These are phyloP conservation scores for Ophiostoma himal-ulmi DNA, from an alignment of 2,329 filamentous ascomycete genomes.

Conservation along the genomic window DNA sequence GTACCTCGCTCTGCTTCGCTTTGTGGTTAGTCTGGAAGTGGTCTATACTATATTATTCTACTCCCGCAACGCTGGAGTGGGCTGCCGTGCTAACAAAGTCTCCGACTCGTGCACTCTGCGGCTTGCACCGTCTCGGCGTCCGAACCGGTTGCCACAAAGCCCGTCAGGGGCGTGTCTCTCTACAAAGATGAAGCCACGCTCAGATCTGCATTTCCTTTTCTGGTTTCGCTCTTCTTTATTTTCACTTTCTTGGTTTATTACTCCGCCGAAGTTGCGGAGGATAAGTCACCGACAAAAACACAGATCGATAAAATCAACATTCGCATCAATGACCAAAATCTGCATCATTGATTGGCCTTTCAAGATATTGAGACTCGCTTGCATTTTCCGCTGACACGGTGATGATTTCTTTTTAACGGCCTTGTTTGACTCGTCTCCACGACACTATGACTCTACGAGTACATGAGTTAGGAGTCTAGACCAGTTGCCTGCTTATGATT, in stretches of 20 bases:
- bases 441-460: not conserved
- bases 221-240: not conserved
- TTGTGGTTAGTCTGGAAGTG: not conserved
- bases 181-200: not conserved
- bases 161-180: not conserved
- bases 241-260: not conserved
- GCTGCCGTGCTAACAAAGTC: not conserved
- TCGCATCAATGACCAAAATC: not conserved
- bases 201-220: not conserved
- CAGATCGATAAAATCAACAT: not conserved
- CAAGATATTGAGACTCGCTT: not conserved
- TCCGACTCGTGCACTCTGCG: not conserved
- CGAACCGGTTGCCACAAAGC: not conserved
- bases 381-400: not conserved
- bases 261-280: conserved; percentile 1
- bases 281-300: not conserved
- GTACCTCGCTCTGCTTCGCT: no score
- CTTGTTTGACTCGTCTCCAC: not conserved
- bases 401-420: not conserved
- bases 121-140: not conserved
- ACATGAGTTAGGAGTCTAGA: not conserved
- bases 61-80: no score
- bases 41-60: no score
- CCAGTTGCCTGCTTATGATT: not conserved
- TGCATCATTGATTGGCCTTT: not conserved